phyloP scores from a whole-genome alignment of 2,329 filamentous ascomycete genomes.

The Cladophialophora bantiana region DNA sequence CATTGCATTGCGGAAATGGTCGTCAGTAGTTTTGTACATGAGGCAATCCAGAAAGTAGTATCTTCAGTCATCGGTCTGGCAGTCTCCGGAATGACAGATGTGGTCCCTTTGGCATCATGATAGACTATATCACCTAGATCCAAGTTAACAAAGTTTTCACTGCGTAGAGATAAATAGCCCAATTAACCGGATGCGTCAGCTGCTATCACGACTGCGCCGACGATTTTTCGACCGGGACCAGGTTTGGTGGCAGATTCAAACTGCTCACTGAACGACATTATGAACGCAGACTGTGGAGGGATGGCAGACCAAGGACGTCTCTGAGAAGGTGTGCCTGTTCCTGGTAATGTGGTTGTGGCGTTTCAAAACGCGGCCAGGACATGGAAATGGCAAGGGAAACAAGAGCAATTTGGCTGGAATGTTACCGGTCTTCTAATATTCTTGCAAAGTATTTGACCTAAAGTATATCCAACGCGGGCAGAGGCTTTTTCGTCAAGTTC shows the following conservation, averaged over 20 bases:
- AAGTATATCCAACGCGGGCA: background rate
- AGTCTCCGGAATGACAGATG: conserved; percentile 22
- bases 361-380: background rate
- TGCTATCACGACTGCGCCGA: conserved; percentile 32
- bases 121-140: conserved; percentile 26
- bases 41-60: conserved; percentile 40
- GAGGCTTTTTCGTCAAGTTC: background rate
- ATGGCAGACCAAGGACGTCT: background rate
- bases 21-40: conserved; percentile 56
- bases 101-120: conserved; percentile 23
- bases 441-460: background rate
- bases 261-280: conserved; percentile 75
- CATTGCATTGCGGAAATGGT: conserved; percentile 62
- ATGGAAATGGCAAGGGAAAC: background rate
- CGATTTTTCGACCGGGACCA: conserved; percentile 26
- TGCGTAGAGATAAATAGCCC: background rate
- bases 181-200: conserved; percentile 28
- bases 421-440: background rate
- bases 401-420: background rate
- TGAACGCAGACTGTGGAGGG: background rate
- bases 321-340: background rate
- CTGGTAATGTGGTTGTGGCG: background rate
- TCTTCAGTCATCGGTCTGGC: conserved; percentile 32
- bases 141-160: background rate
- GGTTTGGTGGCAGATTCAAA: conserved; percentile 54